Conservation (phyloP, 148 eudicot genomes). For the Bassia scoparia region DNA sequence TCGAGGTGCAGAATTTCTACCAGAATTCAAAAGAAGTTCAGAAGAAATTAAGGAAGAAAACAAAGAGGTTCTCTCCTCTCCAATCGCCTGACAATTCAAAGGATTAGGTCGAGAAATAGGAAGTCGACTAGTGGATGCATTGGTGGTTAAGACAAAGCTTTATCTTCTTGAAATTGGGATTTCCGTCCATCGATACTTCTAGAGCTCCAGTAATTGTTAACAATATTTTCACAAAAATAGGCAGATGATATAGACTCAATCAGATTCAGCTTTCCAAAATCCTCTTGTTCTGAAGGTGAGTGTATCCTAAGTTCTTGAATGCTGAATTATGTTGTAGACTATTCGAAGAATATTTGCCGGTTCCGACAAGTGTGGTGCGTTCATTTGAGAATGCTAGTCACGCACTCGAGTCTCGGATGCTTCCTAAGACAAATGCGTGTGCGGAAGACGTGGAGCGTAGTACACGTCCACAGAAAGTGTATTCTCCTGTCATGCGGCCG, state of each 20-base stretch:
- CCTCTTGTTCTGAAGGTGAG: slow-evolving; percentile 63
- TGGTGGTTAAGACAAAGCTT: slow-evolving; percentile 41
- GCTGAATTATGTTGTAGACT: slow-evolving; percentile 97
- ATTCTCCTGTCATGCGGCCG: slow-evolving; percentile 75
- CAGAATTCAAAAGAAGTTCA: slow-evolving; percentile 72
- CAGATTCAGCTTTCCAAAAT: slow-evolving; percentile 31
- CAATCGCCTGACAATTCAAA: slow-evolving; percentile 23
- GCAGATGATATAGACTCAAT: slow-evolving; percentile 29
- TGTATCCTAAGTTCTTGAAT: slow-evolving; percentile 81
- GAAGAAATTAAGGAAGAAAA: slow-evolving; percentile 75
- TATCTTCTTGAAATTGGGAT: slow-evolving; percentile 43
- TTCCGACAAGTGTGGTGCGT: slow-evolving; percentile 77
- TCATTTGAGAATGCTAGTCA: slow-evolving; percentile 66
- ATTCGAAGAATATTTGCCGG: slow-evolving; percentile 91
- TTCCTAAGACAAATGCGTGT: slow-evolving; percentile 64
- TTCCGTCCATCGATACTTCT: slow-evolving; percentile 31
- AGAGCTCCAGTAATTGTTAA: slow-evolving; percentile 31
- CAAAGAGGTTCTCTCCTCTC: slow-evolving; percentile 36
- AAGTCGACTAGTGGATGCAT: slow-evolving; percentile 34
- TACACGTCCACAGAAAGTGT: slow-evolving; percentile 53
- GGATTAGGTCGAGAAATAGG: too few relatives aligned
- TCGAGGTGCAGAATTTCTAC: too few relatives aligned
- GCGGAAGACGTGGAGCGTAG: slow-evolving; percentile 86
- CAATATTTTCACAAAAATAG: slow-evolving; percentile 23
- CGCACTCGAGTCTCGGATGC: too few relatives aligned